Conservation (phyloP, 2,329 filamentous ascomycete genomes). For the Trichophyton simii region DNA sequence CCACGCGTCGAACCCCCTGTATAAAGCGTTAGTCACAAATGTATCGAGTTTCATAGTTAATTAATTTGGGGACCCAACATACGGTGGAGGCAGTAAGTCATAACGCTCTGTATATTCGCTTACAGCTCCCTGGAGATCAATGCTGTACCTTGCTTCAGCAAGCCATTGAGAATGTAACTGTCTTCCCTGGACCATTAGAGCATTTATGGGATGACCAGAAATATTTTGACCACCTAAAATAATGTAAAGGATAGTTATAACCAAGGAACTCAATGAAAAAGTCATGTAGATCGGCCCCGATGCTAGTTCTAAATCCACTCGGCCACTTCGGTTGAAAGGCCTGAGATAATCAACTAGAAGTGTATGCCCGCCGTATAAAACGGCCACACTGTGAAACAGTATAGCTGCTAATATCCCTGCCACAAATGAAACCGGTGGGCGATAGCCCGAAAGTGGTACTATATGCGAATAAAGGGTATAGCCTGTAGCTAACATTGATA, state of each 20-base stretch:
- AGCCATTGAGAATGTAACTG: slow-evolving; percentile 39
- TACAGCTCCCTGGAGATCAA: slow-evolving; percentile 38
- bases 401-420: slow-evolving; percentile 24
- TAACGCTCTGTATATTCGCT: slow-evolving; percentile 42
- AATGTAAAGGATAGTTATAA: slow-evolving; percentile 28
- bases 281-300: too few species aligned
- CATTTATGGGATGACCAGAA: slow-evolving; percentile 43
- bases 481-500: slow-evolving; percentile 21
- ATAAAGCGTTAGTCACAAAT: not conserved
- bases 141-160: slow-evolving; percentile 36
- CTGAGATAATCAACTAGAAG: slow-evolving; percentile 13
- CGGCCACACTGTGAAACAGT: slow-evolving; percentile 20
- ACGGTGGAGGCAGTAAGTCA: slow-evolving; percentile 43
- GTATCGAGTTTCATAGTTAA: not conserved
- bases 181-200: slow-evolving; percentile 40
- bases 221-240: slow-evolving; percentile 23
- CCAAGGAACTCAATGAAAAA: slow-evolving; percentile 13
- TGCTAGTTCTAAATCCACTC: too few species aligned
- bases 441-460: not conserved
- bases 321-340: too few species aligned
- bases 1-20: slow-evolving; percentile 47
- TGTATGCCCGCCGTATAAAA: slow-evolving; percentile 20
- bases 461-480: not conserved
- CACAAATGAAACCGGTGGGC: slow-evolving; percentile 21
- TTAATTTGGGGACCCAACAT: slow-evolving; percentile 13